Base-by-base conservation (phyloP, 768 basidiomycete genomes). In the Podaxis rugospora region DNA sequence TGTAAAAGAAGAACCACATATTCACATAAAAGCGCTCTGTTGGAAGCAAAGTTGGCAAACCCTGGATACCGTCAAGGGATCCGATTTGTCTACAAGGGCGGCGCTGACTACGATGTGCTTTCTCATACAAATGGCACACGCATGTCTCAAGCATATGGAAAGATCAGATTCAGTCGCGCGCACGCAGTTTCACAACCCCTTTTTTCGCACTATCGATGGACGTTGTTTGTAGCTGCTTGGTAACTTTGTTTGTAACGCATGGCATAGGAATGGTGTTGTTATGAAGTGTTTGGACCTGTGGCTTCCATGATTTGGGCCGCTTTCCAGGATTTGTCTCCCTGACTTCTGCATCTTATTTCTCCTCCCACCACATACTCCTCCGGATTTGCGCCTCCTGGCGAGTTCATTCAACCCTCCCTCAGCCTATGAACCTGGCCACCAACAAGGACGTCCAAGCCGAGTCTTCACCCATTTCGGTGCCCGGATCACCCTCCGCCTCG, bases 231-330 rank as follows among this genome's bases (percentile, higher is more conserved):
- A 9, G 63, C 63, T 68, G 59, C 62, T 65, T 69, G 53, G 25
- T 3, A 18, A 37, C 47, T 47, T 68, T 77, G 71, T 73, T 79
- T 79, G 72, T 63, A 74, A 68, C 63, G 57, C 68, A 76, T 75
- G 76, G 72, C 75, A 65, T 75, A 66, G 75, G 76, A 72, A 68
- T 78, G 74, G 70, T 47, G 51, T 68, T 78, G 72, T 77, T 76
- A 69, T 68, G 56, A 54, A 40, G 42, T 55, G 59, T 67, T 73
- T 76, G 75, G 71, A 57, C 56, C 51, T 70, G 72, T 72, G 65
- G 72, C 72, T 72, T 71, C 66, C 60, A 65, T 71, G 71, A 72
- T 72, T 73, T 74, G 69, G 61, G 66, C 70, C 65, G 67, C 61
- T 65, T 69, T 72, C 67, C 65, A 63, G 66, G 65, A 65, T 71